Conservation (phyloP, 495 filamentous ascomycete species). For the Penicillium canescens region DNA sequence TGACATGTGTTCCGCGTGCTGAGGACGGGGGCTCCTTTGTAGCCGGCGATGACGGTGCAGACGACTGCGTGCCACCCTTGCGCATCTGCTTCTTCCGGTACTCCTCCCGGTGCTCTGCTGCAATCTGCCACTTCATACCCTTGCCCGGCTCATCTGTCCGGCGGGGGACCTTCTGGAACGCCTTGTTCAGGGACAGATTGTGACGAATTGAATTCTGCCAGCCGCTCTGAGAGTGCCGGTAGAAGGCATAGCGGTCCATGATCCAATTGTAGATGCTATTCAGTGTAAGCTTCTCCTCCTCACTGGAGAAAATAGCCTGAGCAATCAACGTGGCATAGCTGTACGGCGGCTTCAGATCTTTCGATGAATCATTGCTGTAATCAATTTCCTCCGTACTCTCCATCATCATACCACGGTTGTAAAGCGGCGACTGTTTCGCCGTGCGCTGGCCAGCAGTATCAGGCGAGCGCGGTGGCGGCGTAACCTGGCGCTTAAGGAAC, state of each 20-base stretch:
- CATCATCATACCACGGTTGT: slow-evolving; percentile 69
- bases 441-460: slow-evolving; percentile 46
- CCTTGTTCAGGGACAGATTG: slow-evolving; percentile 90
- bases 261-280: slow-evolving; percentile 92
- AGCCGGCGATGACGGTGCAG: slow-evolving; percentile 47
- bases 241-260: slow-evolving; percentile 84
- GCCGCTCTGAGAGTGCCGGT: slow-evolving; percentile 75
- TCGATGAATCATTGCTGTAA: slow-evolving; percentile 76
- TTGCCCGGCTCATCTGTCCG: slow-evolving; percentile 95
- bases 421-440: slow-evolving; percentile 58
- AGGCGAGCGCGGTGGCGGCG: slow-evolving; percentile 57
- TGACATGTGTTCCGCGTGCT: slow-evolving; percentile 21
- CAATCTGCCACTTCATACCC: slow-evolving; percentile 97
- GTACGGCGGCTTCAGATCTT: slow-evolving; percentile 89
- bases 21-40: slow-evolving; percentile 40
- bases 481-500: slow-evolving; percentile 67
- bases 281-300: slow-evolving; percentile 83
- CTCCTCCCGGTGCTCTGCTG: slow-evolving; percentile 75
- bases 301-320: slow-evolving; percentile 83
- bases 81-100: slow-evolving; percentile 61
- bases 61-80: slow-evolving; percentile 44
- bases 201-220: slow-evolving; percentile 99
- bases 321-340: slow-evolving; percentile 98
- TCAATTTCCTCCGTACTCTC: slow-evolving; percentile 80
- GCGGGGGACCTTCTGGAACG: slow-evolving; percentile 87